Base-by-base conservation (phyloP, 768 basidiomycete species). In the Pleurotus giganteus region DNA sequence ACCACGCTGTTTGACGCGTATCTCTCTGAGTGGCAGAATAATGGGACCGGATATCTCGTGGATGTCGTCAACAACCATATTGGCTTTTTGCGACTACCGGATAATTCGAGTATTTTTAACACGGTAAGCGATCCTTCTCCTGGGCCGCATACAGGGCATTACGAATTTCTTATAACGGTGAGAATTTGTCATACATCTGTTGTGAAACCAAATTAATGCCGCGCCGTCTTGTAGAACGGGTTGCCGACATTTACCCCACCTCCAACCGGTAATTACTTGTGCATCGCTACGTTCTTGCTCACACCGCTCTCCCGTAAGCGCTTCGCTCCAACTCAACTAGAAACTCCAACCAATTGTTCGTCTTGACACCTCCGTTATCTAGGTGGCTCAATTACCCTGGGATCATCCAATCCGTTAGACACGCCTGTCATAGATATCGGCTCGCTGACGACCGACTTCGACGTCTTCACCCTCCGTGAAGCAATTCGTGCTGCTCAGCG, bases 351-450 rank as follows among this genome's bases (percentile, higher is more conserved):
- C 4, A 23, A 19, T 11, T 13, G 13, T 24, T 28, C 12, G 34
- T 42, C 28, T 17, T 8, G 26, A n/a, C n/a, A n/a, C 19, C 44
- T 12, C n/a, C 7, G 9, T n/a, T 26, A n/a, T 12, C 21, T 34
- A 76, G 74, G 72, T 47, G 75, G 75, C 17, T 64, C 62, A 8
- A 55, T 75, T n/a, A 69, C 63, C 15, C 57, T 83, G 37, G 72
- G 66, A 31, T 75, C 78, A 15, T 70, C 66, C 21, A 65, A 76
- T 59, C 72, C 81, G 8, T 82, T 83, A 63, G 69, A 67, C 27
- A 39, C 66, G 23, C 82, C 84, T 0, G 47, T 70, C 26, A 81
- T 86, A 62, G 72, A 86, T 60, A 78, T 80, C 6, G 72, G 72
- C 41, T 74, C 78, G 63, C 67, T 79, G 13, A 62, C 51, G 28